Evolutionary conservation across 139 green algal genomes (phyloP).

Genomic region (Trebouxia sp.): DNA sequence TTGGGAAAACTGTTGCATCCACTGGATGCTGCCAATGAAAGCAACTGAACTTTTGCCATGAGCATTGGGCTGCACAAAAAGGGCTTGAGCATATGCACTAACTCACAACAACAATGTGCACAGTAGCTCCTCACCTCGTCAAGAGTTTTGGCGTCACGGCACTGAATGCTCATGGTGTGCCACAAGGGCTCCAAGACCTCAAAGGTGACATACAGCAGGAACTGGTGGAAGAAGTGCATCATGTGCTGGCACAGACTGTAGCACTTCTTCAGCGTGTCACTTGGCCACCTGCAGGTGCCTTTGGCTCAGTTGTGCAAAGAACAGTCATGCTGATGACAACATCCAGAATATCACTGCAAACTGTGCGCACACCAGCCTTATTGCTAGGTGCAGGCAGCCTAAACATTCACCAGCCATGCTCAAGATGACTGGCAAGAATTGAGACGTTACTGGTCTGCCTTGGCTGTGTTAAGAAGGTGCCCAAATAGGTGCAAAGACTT

Average conservation of each 20-base stretch:
- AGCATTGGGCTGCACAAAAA: neutral
- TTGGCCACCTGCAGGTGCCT: neutral
- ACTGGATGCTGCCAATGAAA: too few species aligned
- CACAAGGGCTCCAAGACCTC: constrained; percentile 86
- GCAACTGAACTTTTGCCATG: too few species aligned
- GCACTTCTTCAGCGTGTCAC: constrained; percentile 41
- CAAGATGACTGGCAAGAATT: neutral
- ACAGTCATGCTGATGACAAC: too few species aligned
- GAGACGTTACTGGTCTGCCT: too few species aligned
- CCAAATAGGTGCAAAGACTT: too few species aligned
- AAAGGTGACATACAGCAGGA: constrained; percentile 80
- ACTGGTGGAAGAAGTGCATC: constrained; percentile 78
- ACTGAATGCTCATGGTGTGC: constrained; percentile 50
- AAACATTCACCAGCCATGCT: too few species aligned
- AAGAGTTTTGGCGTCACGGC: constrained; percentile 55
- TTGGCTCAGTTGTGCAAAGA: too few species aligned
- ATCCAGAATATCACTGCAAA: too few species aligned
- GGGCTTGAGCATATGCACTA: neutral
- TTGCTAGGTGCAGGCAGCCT: neutral
- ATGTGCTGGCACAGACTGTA: constrained; percentile 72
- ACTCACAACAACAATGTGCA: neutral
- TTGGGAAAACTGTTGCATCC: too few species aligned
- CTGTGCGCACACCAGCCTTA: neutral
- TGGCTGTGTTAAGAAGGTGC: too few species aligned
- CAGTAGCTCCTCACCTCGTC: constrained; percentile 60